phyloP scores from a whole-genome alignment of 805 yeast genomes.

The Starmerella floricola region DNA sequence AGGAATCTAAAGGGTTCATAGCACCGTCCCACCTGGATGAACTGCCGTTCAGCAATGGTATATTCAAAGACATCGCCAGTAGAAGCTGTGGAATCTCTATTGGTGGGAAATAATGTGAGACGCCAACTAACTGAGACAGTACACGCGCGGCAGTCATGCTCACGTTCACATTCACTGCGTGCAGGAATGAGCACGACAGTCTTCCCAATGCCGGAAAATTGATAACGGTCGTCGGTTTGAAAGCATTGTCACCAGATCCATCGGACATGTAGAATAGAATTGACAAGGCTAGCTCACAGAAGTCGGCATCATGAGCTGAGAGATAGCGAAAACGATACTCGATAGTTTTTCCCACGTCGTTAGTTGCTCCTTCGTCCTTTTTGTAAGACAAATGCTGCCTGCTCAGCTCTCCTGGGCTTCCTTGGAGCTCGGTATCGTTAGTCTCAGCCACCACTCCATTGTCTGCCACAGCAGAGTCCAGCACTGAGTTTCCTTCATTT shows the following conservation, averaged over 20 bases:
- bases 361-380: background rate
- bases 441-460: no score
- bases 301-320: background rate
- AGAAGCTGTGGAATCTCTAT: background rate
- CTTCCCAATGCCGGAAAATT: background rate
- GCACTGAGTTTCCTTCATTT: no score
- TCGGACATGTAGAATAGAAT: constrained; percentile 2
- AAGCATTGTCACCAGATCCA: background rate
- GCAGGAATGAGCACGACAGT: background rate
- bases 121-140: constrained; percentile 1
- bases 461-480: no score
- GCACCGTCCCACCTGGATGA: background rate
- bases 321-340: background rate
- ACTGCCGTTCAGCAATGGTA: constrained; percentile 10
- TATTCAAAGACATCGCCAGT: background rate
- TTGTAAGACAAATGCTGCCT: no score
- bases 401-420: no score
- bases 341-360: background rate
- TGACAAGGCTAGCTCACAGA: background rate
- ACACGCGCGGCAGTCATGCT: constrained; percentile 2
- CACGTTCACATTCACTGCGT: background rate
- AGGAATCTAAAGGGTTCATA: background rate
- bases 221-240: background rate
- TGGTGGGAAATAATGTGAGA: constrained; percentile 4
- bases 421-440: no score